Base-by-base conservation (phyloP, 768 basidiomycete species). In the Trichaptum fuscoviolaceum region DNA sequence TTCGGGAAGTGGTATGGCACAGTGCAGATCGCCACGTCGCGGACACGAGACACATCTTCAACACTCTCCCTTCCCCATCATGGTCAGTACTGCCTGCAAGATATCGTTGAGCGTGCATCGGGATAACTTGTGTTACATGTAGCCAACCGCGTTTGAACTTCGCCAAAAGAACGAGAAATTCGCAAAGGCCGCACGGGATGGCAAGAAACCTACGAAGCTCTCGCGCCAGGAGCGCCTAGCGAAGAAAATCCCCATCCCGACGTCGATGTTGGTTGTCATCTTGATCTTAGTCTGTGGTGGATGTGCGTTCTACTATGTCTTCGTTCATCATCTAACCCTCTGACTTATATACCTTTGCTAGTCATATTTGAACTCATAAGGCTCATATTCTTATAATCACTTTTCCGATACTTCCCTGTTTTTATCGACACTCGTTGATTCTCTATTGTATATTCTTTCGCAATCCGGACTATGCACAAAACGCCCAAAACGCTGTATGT, bases 91-190 rank as follows among this genome's bases (percentile, higher is more conserved):
- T 61, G 8, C 9, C 59, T 34, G 30, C 30, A 18, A 25, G 20
- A 25, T 61, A 2, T 61, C 15, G 7, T 18, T 61, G 59, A 61
- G 23, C 30, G 23, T 17, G 15, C 23, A 24, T 6, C 17, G 15
- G 20, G 42, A 52, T 15, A 52, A 12, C 12, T 12, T 23, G 8
- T 35, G 3, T 26, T 24, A 27, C 36, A 27, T 52, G 61, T 71
- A 92, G 90, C 91, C 91, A 64, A 91, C 89, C 65, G 85, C 90
- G 81, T 92, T 91, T 75, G 92, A 93, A 72, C 83, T 93, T 78
- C 88, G 90, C 71, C 85, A 87, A 73, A 85, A 86, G 76, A 95
- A 93, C 76, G 84, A 83, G 66, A 89, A 92, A 78, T 95, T 95
- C 77, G 90, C 88, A 57, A 85, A 82, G 67, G 86, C 87, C 68